Evolutionary conservation across 1,284 basidiomycete genomes (phyloP).

Genomic region (Apiotrichum mycotoxinovorans): DNA sequence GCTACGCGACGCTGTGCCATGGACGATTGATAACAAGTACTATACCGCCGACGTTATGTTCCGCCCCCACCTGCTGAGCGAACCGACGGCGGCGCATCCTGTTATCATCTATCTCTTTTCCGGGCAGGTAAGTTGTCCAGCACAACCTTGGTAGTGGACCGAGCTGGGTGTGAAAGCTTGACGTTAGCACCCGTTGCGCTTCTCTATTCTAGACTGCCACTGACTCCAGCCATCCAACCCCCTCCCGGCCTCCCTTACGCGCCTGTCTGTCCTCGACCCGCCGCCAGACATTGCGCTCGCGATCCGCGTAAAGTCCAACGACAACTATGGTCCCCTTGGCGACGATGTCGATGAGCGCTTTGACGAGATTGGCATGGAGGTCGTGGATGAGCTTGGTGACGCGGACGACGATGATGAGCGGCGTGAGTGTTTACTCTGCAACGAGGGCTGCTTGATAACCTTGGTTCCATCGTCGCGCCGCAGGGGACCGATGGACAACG

Average conservation of each 20-base stretch:
- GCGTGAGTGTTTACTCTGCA: constrained; percentile 28
- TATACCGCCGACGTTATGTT: constrained; percentile 75
- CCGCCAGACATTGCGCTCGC: constrained; percentile 40
- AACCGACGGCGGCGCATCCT: constrained; percentile 35
- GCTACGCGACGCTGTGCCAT: constrained; percentile 53
- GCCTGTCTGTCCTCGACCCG: constrained; percentile 28
- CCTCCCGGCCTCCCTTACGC: constrained; percentile 27
- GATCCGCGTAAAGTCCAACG: constrained; percentile 16
- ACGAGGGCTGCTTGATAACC: no score
- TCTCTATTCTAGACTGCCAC: background rate
- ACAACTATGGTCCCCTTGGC: background rate
- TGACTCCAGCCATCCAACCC: constrained; percentile 21
- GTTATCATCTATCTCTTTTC: constrained; percentile 31
- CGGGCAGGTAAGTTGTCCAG: constrained; percentile 1
- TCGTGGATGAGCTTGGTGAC: constrained; percentile 33
- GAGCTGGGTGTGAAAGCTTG: no score
- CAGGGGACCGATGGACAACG: no score
- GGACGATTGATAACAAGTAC: constrained; percentile 79
- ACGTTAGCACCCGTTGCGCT: no score
- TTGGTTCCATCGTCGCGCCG: no score
- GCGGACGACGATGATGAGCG: constrained; percentile 43
- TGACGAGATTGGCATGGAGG: constrained; percentile 41
- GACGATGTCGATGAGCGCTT: constrained; percentile 29
- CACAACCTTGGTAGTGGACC: background rate
- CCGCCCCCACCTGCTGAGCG: constrained; percentile 44